Percentiles rank a stretch among this genome's conserved stretches.
Conservation (phyloP, 2,329 filamentous ascomycete species). For the Monascus ruber region DNA sequence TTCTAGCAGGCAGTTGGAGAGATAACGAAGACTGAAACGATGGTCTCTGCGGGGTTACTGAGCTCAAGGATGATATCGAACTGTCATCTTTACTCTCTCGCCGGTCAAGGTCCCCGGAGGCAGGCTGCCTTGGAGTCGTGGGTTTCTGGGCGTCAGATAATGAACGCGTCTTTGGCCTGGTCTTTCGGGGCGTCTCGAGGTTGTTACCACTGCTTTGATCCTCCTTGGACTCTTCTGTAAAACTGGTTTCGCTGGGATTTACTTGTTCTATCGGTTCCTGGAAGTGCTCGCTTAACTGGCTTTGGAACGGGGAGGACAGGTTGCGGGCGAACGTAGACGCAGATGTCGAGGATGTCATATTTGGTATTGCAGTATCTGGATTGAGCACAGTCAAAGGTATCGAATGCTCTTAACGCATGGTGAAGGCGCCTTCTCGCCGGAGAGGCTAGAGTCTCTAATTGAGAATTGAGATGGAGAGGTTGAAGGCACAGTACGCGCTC, state of each 20-base stretch:
- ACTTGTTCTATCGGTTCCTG: conserved; percentile 13
- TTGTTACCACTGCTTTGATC: conserved; percentile 2
- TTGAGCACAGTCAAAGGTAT: no score
- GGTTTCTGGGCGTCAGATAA: conserved; percentile 54
- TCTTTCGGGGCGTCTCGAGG: conserved; percentile 15
- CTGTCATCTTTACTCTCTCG: conserved; percentile 57
- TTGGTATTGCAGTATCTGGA: no score
- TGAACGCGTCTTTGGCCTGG: conserved; percentile 46
- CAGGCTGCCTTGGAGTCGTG: conserved; percentile 48
- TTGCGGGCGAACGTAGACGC: conserved; percentile 12
- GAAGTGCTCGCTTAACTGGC: conserved; percentile 27
- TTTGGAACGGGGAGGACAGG: conserved; percentile 17
- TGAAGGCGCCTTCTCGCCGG: no score
- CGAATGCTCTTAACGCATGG: no score
- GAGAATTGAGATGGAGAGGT: no score
- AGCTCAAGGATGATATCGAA: conserved; percentile 37
- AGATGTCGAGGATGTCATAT: conserved; percentile 9
- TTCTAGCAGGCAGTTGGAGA: conserved; percentile 57
- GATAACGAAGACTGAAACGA: conserved; percentile 49
- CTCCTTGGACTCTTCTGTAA: conserved; percentile 1
- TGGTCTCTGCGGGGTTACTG: conserved; percentile 63
- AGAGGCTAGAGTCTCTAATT: no score
- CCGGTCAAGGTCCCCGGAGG: conserved; percentile 41
- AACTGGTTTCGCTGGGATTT: conserved; percentile 6
- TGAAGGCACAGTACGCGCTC: no score